Evolutionary conservation across 768 basidiomycete genomes (phyloP), one percentile per base, ranked within the genome.

Genomic region (Hericium alpestre): DNA sequence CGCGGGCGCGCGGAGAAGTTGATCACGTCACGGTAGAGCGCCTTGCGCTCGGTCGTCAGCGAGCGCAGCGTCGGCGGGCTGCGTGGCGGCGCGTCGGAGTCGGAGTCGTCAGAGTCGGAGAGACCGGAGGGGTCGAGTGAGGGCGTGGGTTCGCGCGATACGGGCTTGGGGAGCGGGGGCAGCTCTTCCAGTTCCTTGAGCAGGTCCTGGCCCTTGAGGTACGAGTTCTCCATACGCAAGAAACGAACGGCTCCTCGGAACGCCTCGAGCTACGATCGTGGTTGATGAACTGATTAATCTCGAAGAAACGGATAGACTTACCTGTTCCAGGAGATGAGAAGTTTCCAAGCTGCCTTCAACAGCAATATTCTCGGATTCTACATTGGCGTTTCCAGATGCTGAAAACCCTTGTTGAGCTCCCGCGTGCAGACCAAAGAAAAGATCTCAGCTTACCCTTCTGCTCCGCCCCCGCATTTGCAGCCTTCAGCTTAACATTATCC

Each of bases 151-250:
- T 74, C 60, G 49, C 82, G 73, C 39, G 69, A 67, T 58, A 74
- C 58, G 11, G 77, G 76, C 51, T 74, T 74, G 4, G 78, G 73
- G n/a, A 90, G 79, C 0, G 74, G 74, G 16, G 87, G 88, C 0
- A 98, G 76, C 6, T 82, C 66, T 60, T 87, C 81, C 56, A 98
- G 84, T 63, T 92, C 89, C 53, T 79, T 78, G 58, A 97, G 81
- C 0, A 98, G 79, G 64, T 94, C 92, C 69, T 92, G 90, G 2
- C 93, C 91, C 67, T 89, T 93, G 71, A 98, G 84, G 67, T 90
- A 93, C 2, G 90, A 81, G 67, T 98, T 98, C 70, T 98, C 94
- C 38, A 79, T 84, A 22, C 94, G 84, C n/a, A 99, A 76, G 81
- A 89, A 97, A 18, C 91, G 83, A 27, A 98, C 83, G 0, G 94